Evolutionary conservation across 805 yeast genomes (phyloP), one percentile per base, ranked within the genome.

Genomic region (Zygosaccharomyces rouxii): DNA sequence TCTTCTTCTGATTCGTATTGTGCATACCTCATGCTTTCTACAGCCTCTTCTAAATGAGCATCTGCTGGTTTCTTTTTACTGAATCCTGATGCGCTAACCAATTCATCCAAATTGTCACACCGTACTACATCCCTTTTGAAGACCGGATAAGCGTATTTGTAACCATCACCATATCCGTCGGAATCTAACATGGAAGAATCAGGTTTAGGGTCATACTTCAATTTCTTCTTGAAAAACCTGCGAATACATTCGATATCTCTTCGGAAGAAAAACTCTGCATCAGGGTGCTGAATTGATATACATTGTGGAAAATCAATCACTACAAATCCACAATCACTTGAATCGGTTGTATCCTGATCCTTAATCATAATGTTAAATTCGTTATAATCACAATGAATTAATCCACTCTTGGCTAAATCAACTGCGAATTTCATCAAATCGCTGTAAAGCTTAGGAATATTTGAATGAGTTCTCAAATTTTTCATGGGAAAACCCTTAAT

Each of bases 301-400:
- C 97, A 92, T 69, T 94, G 99, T 3, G 99, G 99, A 74, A 94
- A 94, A 75, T 94, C 99, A 60, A 94, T 92, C 23, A 94, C 96
- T 18, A 90, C 84, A 59, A 89, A 88, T 43, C 87, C 94, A 38
- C 71, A 69, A 47, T 82, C 87, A 49, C 69, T 71, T 14, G 22
- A 11, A 10, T 41, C 23, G 16, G 11, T 21, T 16, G 74, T 62
- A 35, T 65, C 72, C 39, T 77, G 79, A 28, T 78, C 74, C 53
- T 85, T 85, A 35, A 86, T 74, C 78, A 94, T 88, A 57, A 94
- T 89, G 67, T 94, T 94, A 69, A 94, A 94, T 70, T 94, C 99
- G 67, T 94, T 94, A 72, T 83, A 94, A 72, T 94, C 99, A 75
- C 99, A 92, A 69, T 94, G 99, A 46, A 94, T 89, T 48, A 94